Percentiles rank a stretch among this genome's conserved stretches.
Evolutionary conservation across 345 rosid genomes (phyloP).

Genomic region (Boechera divaricarpa): DNA sequence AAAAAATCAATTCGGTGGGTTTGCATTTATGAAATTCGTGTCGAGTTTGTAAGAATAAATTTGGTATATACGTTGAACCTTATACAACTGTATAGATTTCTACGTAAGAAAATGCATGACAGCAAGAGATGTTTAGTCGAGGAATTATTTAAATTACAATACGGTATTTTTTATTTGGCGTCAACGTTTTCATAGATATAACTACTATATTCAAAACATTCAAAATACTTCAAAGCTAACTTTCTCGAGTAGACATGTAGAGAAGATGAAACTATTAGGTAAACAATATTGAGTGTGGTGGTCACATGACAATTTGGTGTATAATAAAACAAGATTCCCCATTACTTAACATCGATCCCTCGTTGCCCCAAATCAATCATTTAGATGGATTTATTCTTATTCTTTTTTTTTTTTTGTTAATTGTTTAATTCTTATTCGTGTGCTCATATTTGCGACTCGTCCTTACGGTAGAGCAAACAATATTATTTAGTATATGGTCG

Average conservation of each 20-base stretch:
- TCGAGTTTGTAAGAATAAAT: constrained; percentile 13
- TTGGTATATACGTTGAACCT: constrained; percentile 36
- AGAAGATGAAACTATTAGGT: not conserved
- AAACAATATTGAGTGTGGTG: constrained; percentile 11
- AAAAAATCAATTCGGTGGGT: not conserved
- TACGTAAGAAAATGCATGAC: constrained; percentile 34
- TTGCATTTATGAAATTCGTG: constrained; percentile 14
- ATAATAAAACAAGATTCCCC: constrained; percentile 10
- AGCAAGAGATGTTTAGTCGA: constrained; percentile 19
- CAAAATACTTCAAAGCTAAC: constrained; percentile 26
- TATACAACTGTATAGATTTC: constrained; percentile 22
- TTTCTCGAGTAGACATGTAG: constrained; percentile 29
- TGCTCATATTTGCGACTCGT: not conserved
- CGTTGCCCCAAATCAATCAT: constrained; percentile 5
- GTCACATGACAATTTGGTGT: constrained; percentile 34
- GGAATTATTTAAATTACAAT: constrained; percentile 9
- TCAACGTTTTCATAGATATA: not conserved
- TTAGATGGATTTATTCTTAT: not conserved
- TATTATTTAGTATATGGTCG: not conserved
- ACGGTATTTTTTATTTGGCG: constrained; percentile 11
- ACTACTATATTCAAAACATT: not conserved
- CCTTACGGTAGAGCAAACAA: not conserved
- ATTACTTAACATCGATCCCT: constrained; percentile 16
- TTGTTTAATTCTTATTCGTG: not conserved
- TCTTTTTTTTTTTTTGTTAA: no score